Conservation (phyloP, 345 rosid species). For the Citropsis articulata region DNA sequence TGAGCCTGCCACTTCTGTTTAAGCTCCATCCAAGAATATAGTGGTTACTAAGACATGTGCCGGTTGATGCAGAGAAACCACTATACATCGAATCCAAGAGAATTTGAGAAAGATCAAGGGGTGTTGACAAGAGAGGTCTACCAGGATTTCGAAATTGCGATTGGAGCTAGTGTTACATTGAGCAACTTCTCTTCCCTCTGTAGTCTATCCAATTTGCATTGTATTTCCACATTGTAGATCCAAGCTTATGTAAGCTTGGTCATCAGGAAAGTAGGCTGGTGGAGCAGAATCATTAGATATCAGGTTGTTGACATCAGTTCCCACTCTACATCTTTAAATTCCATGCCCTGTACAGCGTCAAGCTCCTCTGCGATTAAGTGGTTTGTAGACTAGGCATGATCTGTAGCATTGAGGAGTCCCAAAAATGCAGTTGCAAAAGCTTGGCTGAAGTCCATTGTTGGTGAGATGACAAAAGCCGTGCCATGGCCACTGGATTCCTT, state of each 20-base stretch:
- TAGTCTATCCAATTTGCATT: constrained; percentile 66
- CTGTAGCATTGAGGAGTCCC: constrained; percentile 41
- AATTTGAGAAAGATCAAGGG: constrained; percentile 22
- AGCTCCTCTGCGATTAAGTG: constrained; percentile 50
- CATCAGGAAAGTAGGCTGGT: background rate
- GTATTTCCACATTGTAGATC: constrained; percentile 36
- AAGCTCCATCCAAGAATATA: constrained; percentile 12
- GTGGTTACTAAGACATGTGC: background rate
- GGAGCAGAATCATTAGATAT: too few relatives aligned
- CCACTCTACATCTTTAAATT: constrained; percentile 12
- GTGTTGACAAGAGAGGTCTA: constrained; percentile 29
- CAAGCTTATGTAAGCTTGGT: constrained; percentile 23
- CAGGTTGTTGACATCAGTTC: too few relatives aligned
- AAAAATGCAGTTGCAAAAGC: constrained; percentile 15
- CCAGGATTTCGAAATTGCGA: constrained; percentile 27
- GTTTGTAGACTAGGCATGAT: constrained; percentile 26
- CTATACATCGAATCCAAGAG: constrained; percentile 13
- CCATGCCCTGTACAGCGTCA: constrained; percentile 36
- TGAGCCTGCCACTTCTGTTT: constrained; percentile 39
- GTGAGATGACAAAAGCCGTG: constrained; percentile 23
- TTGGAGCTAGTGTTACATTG: background rate
- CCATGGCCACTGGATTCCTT: constrained; percentile 5
- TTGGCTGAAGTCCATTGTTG: constrained; percentile 4
- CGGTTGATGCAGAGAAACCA: constrained; percentile 33
- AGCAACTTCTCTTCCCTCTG: constrained; percentile 26